phyloP scores from a whole-genome alignment of 768 basidiomycete species.

The Dioszegia hungarica region DNA sequence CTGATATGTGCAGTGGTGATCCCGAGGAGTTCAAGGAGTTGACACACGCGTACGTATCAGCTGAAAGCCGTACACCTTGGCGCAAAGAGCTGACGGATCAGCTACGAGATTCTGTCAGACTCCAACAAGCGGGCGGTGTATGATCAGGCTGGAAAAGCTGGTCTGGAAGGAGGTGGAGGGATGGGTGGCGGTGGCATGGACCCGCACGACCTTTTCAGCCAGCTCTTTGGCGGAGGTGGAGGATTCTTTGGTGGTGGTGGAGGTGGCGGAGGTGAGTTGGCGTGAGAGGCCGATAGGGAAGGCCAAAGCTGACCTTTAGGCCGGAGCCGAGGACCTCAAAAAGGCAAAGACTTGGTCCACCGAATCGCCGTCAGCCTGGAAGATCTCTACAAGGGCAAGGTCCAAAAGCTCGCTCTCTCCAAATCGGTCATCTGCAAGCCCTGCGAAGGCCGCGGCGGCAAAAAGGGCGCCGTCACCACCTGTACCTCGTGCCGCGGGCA shows the following conservation, averaged over 20 bases:
- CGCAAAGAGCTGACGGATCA: slow-evolving; percentile 41
- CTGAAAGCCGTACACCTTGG: slow-evolving; percentile 1
- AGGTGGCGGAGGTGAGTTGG: slow-evolving; percentile 48
- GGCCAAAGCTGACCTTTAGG: not conserved
- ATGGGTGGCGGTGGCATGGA: slow-evolving; percentile 62
- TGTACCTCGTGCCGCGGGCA: slow-evolving; percentile 79
- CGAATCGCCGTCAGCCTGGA: slow-evolving; percentile 94
- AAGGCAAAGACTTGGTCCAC: slow-evolving; percentile 97
- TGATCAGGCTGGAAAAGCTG: slow-evolving; percentile 88
- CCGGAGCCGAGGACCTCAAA: slow-evolving; percentile 57
- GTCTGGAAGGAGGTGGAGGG: slow-evolving; percentile 51
- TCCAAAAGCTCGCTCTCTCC: slow-evolving; percentile 92
- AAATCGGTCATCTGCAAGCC: slow-evolving; percentile 89
- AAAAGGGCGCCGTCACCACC: slow-evolving; percentile 83
- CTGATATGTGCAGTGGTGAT: slow-evolving; percentile 64
- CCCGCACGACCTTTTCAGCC: slow-evolving; percentile 96
- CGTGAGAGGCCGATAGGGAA: not conserved
- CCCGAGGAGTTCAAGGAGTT: slow-evolving; percentile 97
- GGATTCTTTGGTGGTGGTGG: slow-evolving; percentile 55
- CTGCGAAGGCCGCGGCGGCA: slow-evolving; percentile 94
- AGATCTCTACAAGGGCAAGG: slow-evolving; percentile 98
- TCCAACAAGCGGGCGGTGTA: slow-evolving; percentile 56
- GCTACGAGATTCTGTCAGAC: slow-evolving; percentile 91
- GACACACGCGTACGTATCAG: slow-evolving; percentile 45
- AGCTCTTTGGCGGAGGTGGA: slow-evolving; percentile 65